Percentiles rank a stretch among this genome's conserved stretches.
Evolutionary conservation across 257 asterid genomes (phyloP).

Genomic region (Echites panduratus): DNA sequence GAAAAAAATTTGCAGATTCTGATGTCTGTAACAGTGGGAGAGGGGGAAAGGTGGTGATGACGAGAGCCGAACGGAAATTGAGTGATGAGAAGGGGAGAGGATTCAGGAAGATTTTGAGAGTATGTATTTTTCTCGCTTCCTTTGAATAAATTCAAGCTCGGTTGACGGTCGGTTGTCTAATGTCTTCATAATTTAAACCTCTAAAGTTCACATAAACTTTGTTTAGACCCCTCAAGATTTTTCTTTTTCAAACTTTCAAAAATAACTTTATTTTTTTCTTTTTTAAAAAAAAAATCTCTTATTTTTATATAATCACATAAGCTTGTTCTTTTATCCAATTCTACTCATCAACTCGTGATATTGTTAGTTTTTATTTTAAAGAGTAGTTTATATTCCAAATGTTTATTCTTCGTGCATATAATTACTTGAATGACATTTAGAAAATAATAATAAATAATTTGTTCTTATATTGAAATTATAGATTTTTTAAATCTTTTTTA

Average conservation of each 20-base stretch:
- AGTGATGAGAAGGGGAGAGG: constrained; percentile 13
- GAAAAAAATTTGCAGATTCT: neutral
- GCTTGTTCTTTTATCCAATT: no score
- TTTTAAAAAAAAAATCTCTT: no score
- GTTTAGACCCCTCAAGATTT: neutral
- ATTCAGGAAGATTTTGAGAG: neutral
- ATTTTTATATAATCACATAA: no score
- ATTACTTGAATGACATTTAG: no score
- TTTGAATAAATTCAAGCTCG: neutral
- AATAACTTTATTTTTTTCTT: no score
- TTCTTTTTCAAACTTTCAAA: neutral
- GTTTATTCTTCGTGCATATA: no score
- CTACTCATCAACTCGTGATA: no score
- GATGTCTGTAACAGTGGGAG: neutral
- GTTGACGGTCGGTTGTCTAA: neutral
- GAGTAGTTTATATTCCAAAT: no score
- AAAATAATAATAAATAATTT: no score
- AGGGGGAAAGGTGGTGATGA: neutral
- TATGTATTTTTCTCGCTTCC: neutral
- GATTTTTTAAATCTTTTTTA: no score
- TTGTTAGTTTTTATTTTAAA: no score
- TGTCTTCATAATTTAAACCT: neutral
- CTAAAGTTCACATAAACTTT: neutral
- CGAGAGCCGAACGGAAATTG: constrained; percentile 12
- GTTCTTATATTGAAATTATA: no score